Percentiles rank a stretch among this genome's conserved stretches.
These are phyloP conservation scores for Sanghuangporus sanghuang DNA, from an alignment of 1,284 basidiomycete species.

Conservation along the genomic window DNA sequence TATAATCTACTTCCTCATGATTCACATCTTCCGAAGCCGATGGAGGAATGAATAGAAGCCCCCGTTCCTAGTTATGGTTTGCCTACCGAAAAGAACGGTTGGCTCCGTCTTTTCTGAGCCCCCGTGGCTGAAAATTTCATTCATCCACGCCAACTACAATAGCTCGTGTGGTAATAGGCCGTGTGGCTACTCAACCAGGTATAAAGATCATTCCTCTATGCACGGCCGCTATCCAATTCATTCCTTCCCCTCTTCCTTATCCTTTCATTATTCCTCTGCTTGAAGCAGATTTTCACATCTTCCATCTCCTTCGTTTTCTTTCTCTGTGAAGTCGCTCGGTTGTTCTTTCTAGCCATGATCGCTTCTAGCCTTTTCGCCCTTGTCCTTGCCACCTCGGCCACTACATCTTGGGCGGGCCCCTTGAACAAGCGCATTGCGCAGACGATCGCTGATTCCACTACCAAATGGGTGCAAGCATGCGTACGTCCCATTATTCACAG, in stretches of 20 bases:
- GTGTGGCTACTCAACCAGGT: neutral
- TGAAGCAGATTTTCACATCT: conserved; percentile 1
- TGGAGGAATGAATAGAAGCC: neutral
- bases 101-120: neutral
- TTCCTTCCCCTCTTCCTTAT: neutral
- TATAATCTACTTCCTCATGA: neutral
- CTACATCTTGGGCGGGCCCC: conserved; percentile 20
- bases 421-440: conserved; percentile 41
- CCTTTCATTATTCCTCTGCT: neutral
- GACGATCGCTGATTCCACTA: conserved; percentile 35
- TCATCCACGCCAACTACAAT: neutral
- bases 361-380: neutral
- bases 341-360: neutral
- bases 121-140: neutral
- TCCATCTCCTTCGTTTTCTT: neutral
- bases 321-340: neutral
- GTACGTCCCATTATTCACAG: conserved; percentile 26
- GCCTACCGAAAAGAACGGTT: neutral
- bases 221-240: neutral
- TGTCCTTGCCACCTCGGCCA: conserved; percentile 18
- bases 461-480: conserved; percentile 40
- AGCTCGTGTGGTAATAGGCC: neutral
- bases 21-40: neutral
- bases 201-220: neutral
- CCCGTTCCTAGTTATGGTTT: no score